Conservation (phyloP, 2,329 filamentous ascomycete genomes). For the Aspergillus japonicus region DNA sequence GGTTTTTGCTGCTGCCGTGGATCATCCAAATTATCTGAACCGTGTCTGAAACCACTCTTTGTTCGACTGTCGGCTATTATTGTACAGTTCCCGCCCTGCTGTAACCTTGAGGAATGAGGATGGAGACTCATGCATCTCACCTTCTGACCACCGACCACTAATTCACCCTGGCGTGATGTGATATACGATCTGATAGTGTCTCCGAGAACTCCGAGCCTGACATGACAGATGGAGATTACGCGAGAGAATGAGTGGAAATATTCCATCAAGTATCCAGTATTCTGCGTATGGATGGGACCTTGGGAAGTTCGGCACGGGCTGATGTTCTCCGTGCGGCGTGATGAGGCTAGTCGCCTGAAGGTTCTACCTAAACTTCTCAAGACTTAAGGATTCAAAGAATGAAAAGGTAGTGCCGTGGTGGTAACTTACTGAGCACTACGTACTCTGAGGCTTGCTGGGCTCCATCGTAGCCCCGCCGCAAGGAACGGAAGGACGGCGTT, state of each 20-base stretch:
- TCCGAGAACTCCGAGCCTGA: not conserved
- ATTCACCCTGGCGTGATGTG: not conserved
- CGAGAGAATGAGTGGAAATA: slow-evolving; percentile 9
- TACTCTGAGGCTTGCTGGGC: too few species aligned
- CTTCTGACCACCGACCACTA: not conserved
- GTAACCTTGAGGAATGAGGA: not conserved
- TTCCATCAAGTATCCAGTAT: too few species aligned
- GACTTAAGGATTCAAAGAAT: too few species aligned
- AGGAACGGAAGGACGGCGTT: not conserved
- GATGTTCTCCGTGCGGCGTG: slow-evolving; percentile 9
- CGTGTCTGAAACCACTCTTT: not conserved
- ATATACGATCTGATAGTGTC: not conserved
- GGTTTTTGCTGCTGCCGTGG: not conserved
- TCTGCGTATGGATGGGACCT: slow-evolving; percentile 12
- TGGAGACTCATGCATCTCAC: not conserved
- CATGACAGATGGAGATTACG: slow-evolving; percentile 19
- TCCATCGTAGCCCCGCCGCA: not conserved
- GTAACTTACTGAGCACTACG: too few species aligned
- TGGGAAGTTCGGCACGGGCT: slow-evolving; percentile 5
- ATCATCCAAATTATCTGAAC: not conserved
- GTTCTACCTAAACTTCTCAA: not conserved
- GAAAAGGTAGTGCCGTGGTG: too few species aligned
- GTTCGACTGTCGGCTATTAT: not conserved
- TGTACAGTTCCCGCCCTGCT: not conserved
- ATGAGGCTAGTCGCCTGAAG: not conserved